These are phyloP conservation scores for Oenanthe sinensis DNA, from an alignment of 129 eudicot genomes.

Conservation along the genomic window DNA sequence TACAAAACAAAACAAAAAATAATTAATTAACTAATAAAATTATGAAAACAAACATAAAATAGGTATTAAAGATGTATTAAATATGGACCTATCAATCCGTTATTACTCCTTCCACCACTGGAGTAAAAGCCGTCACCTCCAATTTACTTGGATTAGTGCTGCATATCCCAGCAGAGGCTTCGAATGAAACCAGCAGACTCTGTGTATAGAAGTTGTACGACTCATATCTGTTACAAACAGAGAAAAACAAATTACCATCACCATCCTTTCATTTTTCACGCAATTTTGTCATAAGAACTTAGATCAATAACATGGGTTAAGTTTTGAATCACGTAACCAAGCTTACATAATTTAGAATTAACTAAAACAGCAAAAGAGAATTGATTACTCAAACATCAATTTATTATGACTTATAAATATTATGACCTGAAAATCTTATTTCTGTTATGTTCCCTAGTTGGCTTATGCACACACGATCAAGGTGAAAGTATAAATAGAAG, in stretches of 20 bases:
- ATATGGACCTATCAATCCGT: too few relatives aligned
- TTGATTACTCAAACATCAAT: background rate
- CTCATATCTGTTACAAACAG: slow-evolving; percentile 20
- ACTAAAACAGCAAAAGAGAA: background rate
- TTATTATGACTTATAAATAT: background rate
- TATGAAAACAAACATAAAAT: too few relatives aligned
- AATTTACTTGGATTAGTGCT: slow-evolving; percentile 10
- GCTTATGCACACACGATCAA: background rate
- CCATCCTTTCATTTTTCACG: too few relatives aligned
- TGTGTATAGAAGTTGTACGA: slow-evolving; percentile 12
- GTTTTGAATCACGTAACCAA: background rate
- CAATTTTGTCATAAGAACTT: too few relatives aligned
- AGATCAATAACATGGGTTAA: background rate
- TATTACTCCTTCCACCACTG: slow-evolving; percentile 17
- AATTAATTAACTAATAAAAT: too few relatives aligned
- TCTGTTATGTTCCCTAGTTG: background rate
- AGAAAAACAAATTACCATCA: background rate
- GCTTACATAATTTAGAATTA: background rate
- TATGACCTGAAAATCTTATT: background rate
- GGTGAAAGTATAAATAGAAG: background rate
- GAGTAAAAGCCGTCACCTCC: slow-evolving; percentile 16
- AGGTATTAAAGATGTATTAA: too few relatives aligned
- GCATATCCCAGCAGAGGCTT: slow-evolving; percentile 15
- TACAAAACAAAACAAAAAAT: too few relatives aligned
- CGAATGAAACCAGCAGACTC: background rate